phyloP scores from a whole-genome alignment of 345 rosid species.

The Angophora floribunda region DNA sequence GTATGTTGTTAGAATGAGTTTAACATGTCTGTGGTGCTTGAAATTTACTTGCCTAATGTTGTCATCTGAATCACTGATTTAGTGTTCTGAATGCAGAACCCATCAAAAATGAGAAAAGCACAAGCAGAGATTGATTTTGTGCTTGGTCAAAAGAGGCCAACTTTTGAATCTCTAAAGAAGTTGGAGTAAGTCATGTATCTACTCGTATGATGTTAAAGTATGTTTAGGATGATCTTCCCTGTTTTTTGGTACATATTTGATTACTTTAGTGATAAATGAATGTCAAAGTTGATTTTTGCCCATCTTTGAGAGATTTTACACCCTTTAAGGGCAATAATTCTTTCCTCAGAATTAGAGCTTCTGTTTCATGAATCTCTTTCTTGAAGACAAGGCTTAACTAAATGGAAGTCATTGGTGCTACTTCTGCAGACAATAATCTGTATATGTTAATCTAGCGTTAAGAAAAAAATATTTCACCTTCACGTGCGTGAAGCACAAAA shows the following conservation, averaged over 20 bases:
- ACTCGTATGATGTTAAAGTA: background rate
- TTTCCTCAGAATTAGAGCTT: background rate
- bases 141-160: conserved; percentile 55
- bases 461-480: background rate
- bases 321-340: background rate
- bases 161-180: conserved; percentile 57
- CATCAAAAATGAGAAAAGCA: conserved; percentile 71
- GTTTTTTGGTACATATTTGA: background rate
- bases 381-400: background rate
- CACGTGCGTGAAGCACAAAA: background rate
- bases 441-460: background rate
- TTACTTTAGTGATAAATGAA: background rate
- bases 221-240: background rate
- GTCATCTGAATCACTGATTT: background rate
- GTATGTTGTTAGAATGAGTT: background rate
- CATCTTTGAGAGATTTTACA: background rate
- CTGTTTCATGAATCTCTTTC: background rate
- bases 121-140: conserved; percentile 82
- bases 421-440: background rate
- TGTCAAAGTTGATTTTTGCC: background rate
- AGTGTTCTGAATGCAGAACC: conserved; percentile 37
- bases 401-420: background rate
- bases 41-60: background rate
- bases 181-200: conserved; percentile 48
- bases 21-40: background rate